These are phyloP conservation scores for Cercospora sp. DNA, from an alignment of 2,329 filamentous ascomycete genomes.

Conservation along the genomic window DNA sequence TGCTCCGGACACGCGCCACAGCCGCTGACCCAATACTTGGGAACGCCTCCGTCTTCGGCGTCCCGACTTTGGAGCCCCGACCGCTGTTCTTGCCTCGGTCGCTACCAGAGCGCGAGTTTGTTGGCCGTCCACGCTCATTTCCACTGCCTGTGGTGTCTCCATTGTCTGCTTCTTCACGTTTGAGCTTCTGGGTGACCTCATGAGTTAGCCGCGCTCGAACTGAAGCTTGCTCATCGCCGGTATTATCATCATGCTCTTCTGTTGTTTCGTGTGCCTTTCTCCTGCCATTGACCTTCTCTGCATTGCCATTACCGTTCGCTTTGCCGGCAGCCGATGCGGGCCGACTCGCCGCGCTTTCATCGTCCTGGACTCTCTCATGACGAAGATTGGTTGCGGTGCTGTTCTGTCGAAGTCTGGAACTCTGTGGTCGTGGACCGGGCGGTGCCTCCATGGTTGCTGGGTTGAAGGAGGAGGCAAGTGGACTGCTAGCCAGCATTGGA, in stretches of 20 bases:
- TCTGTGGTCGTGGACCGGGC: slow-evolving; percentile 61
- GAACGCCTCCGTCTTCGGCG: slow-evolving; percentile 48
- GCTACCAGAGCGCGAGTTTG: slow-evolving; percentile 31
- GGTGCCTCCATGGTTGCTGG: slow-evolving; percentile 75
- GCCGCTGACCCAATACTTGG: slow-evolving; percentile 38
- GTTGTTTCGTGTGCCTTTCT: slow-evolving; percentile 26
- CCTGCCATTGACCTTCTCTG: slow-evolving; percentile 30
- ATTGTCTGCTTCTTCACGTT: slow-evolving; percentile 51
- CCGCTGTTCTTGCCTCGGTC: slow-evolving; percentile 40
- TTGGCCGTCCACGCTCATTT: slow-evolving; percentile 19
- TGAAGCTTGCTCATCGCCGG: slow-evolving; percentile 22
- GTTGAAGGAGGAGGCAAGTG: slow-evolving; percentile 50
- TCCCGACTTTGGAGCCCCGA: slow-evolving; percentile 50
- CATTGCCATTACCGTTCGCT: slow-evolving; percentile 29
- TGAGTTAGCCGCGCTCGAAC: slow-evolving; percentile 12
- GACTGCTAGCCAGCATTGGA: slow-evolving; percentile 50
- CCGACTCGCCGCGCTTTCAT: slow-evolving; percentile 42
- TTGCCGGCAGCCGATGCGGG: slow-evolving; percentile 32
- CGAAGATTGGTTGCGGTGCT: slow-evolving; percentile 56
- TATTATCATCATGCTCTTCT: slow-evolving; percentile 26
- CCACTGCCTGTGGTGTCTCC: slow-evolving; percentile 26
- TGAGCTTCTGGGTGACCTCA: slow-evolving; percentile 42
- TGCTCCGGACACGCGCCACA: slow-evolving; percentile 47
- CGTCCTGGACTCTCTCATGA: slow-evolving; percentile 40
- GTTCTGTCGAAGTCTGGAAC: slow-evolving; percentile 73